Base-by-base conservation (phyloP, 768 basidiomycete genomes). In the Leccinum ochraceum region DNA sequence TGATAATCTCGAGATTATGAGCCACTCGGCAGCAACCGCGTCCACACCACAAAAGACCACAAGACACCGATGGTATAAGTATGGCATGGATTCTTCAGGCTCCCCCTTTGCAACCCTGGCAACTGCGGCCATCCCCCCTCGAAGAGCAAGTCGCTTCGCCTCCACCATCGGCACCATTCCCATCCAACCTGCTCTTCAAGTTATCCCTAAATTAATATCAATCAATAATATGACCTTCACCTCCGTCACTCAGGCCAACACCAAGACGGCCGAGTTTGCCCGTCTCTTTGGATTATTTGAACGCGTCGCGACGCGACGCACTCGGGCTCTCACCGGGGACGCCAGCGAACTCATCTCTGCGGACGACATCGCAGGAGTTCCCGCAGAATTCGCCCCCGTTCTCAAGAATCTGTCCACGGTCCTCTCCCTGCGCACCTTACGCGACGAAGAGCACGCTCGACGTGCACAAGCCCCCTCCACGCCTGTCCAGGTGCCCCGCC, bases 251-350 rank as follows among this genome's bases (percentile, higher is more conserved):
- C 55, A 72, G 46, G 66, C 69, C 44, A 72, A 80, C 28, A 62
- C 75, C 53, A 82, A 78, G 67, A 79, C 73, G 10, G 78, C 80
- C 44, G 85, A 86, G 54, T 82, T 85, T 63, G 81, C 81, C 2
- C 75, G 76, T 56, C 80, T 87, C 39, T 82, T 84, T 60, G 76
- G 80, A 44, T 70, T 83, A 56, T 85, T 85, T 63, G 81, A 86
- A 44, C 78, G 76, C 36, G 78, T 86, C 30, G 79, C 80, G n/a
- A 76, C 79, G 16, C 77, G 77, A 60, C 75, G 80, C 46, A 67
- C 78, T 24, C 75, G 75, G 14, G 65, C 64, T 28, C 62, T 66
- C 57, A 54, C 56, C 56, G 68, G 60, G 6, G 53, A 57, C 49
- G 58, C 53, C 4, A 57, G 60, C 48, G 54, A 67, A 14, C 63